Conservation (phyloP, 495 filamentous ascomycete species). For the Penicillium verhagenii region DNA sequence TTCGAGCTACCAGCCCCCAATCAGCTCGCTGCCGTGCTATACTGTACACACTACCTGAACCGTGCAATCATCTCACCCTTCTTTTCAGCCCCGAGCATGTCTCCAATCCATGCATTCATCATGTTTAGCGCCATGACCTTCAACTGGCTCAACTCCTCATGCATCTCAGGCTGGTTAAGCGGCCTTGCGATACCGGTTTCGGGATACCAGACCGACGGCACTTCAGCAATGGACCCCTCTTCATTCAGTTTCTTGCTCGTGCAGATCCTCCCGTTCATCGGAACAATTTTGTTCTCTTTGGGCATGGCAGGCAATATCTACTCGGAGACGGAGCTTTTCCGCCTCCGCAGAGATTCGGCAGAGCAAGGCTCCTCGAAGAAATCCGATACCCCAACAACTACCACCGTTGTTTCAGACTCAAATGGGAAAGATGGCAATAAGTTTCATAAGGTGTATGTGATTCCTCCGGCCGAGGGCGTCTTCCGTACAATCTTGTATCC, state of each 20-base stretch:
- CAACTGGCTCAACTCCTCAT: conserved; percentile 75
- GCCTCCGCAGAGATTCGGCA: conserved; percentile 56
- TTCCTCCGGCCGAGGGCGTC: conserved; percentile 80
- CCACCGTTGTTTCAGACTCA: conserved; percentile 28
- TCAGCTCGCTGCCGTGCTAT: conserved; percentile 33
- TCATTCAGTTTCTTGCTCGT: neutral
- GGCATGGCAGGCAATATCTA: conserved; percentile 81
- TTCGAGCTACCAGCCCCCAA: conserved; percentile 29
- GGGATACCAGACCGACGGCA: conserved; percentile 9
- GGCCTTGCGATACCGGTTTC: conserved; percentile 41
- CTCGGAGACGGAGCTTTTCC: conserved; percentile 59
- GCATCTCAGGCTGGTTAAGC: conserved; percentile 76
- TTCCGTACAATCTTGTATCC: conserved; percentile 84
- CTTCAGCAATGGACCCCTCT: neutral
- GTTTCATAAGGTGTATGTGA: conserved; percentile 80
- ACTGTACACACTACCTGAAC: conserved; percentile 79
- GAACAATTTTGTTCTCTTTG: conserved; percentile 59
- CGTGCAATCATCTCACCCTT: conserved; percentile 78
- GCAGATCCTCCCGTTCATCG: conserved; percentile 27
- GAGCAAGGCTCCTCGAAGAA: conserved; percentile 43
- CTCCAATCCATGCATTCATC: conserved; percentile 71
- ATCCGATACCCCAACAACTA: conserved; percentile 29
- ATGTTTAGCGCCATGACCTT: conserved; percentile 61
- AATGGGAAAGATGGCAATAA: conserved; percentile 23
- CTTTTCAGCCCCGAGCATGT: conserved; percentile 83